Conservation (phyloP, 495 filamentous ascomycete genomes). For the Thozetella sp. region DNA sequence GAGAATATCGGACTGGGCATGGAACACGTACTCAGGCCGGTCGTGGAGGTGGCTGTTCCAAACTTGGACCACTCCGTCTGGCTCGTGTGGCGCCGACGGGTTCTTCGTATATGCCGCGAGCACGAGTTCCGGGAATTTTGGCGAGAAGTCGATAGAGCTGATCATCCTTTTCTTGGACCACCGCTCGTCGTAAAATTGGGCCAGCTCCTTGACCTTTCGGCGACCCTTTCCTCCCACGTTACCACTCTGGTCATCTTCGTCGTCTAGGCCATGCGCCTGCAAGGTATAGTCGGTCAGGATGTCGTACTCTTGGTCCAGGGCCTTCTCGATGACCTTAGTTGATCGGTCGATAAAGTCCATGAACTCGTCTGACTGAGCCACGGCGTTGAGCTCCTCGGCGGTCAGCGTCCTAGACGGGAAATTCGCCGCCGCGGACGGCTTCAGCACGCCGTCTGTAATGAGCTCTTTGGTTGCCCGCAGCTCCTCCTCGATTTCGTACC, state of each 20-base stretch:
- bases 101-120: slow-evolving; percentile 97
- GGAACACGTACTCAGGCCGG: slow-evolving; percentile 93
- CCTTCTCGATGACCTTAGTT: slow-evolving; percentile 95
- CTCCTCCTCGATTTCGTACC: slow-evolving; percentile 92
- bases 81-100: slow-evolving; percentile 90
- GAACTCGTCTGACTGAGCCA: slow-evolving; percentile 91
- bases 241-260: slow-evolving; percentile 80
- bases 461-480: slow-evolving; percentile 67
- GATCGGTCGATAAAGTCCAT: slow-evolving; percentile 94
- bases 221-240: slow-evolving; percentile 72
- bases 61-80: slow-evolving; percentile 90
- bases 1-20: slow-evolving; percentile 93
- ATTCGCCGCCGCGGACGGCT: slow-evolving; percentile 45
- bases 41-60: slow-evolving; percentile 96
- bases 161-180: slow-evolving; percentile 99
- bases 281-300: slow-evolving; percentile 93
- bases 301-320: slow-evolving; percentile 90
- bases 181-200: slow-evolving; percentile 90
- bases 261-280: slow-evolving; percentile 69
- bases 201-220: slow-evolving; percentile 80
- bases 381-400: slow-evolving; percentile 85
- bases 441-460: slow-evolving; percentile 49
- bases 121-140: slow-evolving; percentile 92
- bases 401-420: slow-evolving; percentile 84
- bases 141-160: slow-evolving; percentile 88